These are phyloP conservation scores for Litchi chinensis DNA, from an alignment of 345 rosid genomes.

Conservation along the genomic window DNA sequence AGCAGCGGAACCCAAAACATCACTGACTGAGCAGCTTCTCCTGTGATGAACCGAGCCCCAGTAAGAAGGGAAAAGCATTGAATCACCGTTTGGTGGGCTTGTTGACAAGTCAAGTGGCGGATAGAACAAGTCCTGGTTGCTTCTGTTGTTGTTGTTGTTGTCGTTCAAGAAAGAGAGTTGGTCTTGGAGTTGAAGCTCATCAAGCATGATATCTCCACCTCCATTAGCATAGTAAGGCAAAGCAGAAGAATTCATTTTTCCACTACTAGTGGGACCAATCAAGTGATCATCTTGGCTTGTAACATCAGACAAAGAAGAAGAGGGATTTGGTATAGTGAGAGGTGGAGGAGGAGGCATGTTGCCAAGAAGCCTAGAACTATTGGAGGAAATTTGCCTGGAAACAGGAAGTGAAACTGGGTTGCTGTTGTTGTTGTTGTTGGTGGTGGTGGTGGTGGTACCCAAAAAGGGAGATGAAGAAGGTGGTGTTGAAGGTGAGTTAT, in stretches of 20 bases:
- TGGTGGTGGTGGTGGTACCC: not conserved
- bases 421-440: constrained; percentile 31
- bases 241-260: constrained; percentile 64
- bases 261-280: constrained; percentile 40
- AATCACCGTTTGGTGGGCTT: constrained; percentile 34
- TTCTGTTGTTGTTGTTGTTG: constrained; percentile 37
- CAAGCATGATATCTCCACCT: constrained; percentile 44
- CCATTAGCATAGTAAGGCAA: constrained; percentile 59
- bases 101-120: constrained; percentile 40
- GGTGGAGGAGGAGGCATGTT: constrained; percentile 38
- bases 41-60: constrained; percentile 68
- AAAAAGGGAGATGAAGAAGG: constrained; percentile 50
- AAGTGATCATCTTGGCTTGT: constrained; percentile 49
- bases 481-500: constrained; percentile 52
- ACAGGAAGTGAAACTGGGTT: constrained; percentile 21
- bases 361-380: constrained; percentile 32
- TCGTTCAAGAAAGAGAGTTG: constrained; percentile 70
- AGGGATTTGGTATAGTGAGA: constrained; percentile 38
- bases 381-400: constrained; percentile 44
- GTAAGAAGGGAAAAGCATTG: constrained; percentile 44
- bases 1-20: constrained; percentile 51
- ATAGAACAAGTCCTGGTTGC: constrained; percentile 47
- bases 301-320: constrained; percentile 47
- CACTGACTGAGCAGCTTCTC: constrained; percentile 76
- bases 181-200: constrained; percentile 70